phyloP scores from a whole-genome alignment of 371 early-diverging fungal species.

The Mortierella sp. region DNA sequence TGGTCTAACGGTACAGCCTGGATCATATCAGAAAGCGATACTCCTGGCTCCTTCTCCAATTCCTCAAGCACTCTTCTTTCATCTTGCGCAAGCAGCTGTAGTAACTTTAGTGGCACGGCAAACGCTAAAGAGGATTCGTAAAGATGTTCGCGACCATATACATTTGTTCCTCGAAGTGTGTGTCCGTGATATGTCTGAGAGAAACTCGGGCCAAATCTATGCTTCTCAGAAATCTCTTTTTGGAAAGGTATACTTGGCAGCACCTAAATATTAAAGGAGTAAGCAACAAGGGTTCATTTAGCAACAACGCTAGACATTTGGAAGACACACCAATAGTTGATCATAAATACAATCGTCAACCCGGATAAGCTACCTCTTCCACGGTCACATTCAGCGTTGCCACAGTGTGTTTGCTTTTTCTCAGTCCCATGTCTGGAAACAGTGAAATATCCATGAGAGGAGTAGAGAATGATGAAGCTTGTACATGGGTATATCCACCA shows the following conservation, averaged over 20 bases:
- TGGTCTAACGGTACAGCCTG: slow-evolving; percentile 50
- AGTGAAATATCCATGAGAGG: slow-evolving; percentile 33
- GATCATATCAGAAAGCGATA: slow-evolving; percentile 45
- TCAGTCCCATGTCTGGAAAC: slow-evolving; percentile 18
- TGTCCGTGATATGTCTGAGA: slow-evolving; percentile 52
- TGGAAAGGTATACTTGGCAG: slow-evolving; percentile 23
- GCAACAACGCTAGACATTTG: background rate
- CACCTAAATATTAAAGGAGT: slow-evolving; percentile 6
- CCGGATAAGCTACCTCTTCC: slow-evolving; percentile 31
- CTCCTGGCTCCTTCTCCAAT: slow-evolving; percentile 38
- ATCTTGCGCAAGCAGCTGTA: slow-evolving; percentile 47
- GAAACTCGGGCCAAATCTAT: slow-evolving; percentile 36
- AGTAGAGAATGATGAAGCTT: slow-evolving; percentile 12
- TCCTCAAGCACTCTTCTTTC: slow-evolving; percentile 41
- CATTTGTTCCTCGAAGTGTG: slow-evolving; percentile 36
- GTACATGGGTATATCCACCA: background rate
- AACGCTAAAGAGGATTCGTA: slow-evolving; percentile 53
- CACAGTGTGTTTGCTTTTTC: slow-evolving; percentile 49
- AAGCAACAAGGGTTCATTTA: background rate
- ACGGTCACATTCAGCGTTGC: slow-evolving; percentile 34
- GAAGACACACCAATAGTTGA: background rate
- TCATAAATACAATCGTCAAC: background rate
- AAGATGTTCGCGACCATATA: slow-evolving; percentile 47
- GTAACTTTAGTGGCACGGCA: slow-evolving; percentile 34
- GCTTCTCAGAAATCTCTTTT: slow-evolving; percentile 27